Conservation (phyloP, 208 protist genomes). For the Spongospora subterranea region DNA sequence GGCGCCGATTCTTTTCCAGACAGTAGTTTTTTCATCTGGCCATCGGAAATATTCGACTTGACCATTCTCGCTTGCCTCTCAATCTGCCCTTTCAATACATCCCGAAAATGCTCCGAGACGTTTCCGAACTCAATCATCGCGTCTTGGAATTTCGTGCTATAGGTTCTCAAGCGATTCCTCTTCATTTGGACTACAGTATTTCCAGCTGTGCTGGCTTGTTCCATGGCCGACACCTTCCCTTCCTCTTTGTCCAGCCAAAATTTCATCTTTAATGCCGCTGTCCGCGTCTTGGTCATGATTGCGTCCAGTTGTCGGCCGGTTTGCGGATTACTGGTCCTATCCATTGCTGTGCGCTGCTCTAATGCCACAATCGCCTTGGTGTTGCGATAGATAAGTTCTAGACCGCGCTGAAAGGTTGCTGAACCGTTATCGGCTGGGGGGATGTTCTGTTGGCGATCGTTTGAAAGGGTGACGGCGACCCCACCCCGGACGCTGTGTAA, state of each 20-base stretch:
- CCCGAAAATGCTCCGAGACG: slow-evolving; percentile 40
- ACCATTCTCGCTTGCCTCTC: slow-evolving; percentile 5
- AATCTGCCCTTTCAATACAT: background rate
- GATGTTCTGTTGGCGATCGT: background rate
- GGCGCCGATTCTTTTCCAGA: background rate
- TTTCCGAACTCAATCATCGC: slow-evolving; percentile 42
- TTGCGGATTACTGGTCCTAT: background rate
- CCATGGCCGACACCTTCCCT: background rate
- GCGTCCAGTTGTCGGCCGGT: background rate
- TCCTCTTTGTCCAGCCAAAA: slow-evolving; percentile 48
- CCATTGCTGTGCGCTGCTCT: background rate
- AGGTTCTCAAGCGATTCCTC: background rate
- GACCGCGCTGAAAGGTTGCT: background rate
- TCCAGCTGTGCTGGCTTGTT: background rate
- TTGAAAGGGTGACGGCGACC: background rate
- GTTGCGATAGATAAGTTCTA: slow-evolving; percentile 27
- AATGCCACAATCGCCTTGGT: background rate
- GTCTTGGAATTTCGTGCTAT: slow-evolving; percentile 3
- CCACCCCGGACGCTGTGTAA: background rate
- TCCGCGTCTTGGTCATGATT: slow-evolving; percentile 43
- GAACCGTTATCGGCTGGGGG: background rate
- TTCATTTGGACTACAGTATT: background rate
- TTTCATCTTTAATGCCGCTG: slow-evolving; percentile 43
- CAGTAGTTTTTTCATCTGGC: background rate
- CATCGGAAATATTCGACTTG: background rate